A percentile compares a stretch with the other conserved stretches of the same genome.
These are phyloP conservation scores for Lithospermum erythrorhizon DNA, from an alignment of 257 asterid species.

Conservation along the genomic window DNA sequence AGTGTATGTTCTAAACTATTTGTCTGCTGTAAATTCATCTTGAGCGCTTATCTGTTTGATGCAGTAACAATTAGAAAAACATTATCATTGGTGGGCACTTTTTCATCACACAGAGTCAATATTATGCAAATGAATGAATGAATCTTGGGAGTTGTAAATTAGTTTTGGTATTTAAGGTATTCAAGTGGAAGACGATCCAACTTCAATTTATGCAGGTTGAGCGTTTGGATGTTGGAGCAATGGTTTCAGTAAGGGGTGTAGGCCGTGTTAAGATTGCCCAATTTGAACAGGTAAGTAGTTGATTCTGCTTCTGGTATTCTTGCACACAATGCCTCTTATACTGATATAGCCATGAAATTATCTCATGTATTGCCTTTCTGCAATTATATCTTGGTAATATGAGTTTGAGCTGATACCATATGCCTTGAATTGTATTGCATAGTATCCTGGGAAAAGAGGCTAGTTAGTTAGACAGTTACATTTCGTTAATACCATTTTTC, in stretches of 20 bases:
- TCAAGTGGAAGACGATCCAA: constrained; percentile 4
- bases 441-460: no score
- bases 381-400: no score
- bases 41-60: neutral
- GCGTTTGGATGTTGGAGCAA: constrained; percentile 59
- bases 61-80: neutral
- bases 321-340: neutral
- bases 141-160: neutral
- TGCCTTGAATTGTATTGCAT: neutral
- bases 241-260: constrained; percentile 61
- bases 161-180: neutral
- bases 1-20: no score
- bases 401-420: neutral
- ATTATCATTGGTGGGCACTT: neutral
- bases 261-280: constrained; percentile 59
- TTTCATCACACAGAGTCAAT: no score
- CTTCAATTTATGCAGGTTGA: constrained; percentile 41
- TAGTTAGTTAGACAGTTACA: neutral
- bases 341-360: neutral
- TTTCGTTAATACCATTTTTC: neutral
- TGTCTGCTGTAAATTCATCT: neutral
- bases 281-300: constrained; percentile 43
- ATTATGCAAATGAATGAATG: neutral
- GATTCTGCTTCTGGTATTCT: neutral
- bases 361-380: neutral